Base-by-base conservation (phyloP, 176 grass and related monocot genomes). In the Zea luxurians region DNA sequence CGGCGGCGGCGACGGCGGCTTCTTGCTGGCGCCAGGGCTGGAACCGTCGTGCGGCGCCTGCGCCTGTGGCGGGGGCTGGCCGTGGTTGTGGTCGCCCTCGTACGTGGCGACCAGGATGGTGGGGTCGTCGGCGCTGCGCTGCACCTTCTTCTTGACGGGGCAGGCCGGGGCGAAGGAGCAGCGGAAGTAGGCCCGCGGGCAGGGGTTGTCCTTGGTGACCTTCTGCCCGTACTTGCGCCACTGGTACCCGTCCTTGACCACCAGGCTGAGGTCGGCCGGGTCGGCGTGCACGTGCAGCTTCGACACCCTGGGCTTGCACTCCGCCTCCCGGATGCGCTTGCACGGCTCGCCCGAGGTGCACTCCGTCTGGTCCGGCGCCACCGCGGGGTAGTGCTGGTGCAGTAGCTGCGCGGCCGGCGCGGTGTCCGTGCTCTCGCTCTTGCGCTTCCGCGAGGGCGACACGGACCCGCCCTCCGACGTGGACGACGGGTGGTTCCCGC, bases 161-260 rank as follows among this genome's bases (percentile, higher is more conserved):
- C 94, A 97, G 3, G 80, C 48, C 0, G 94, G 94, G 0, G 91
- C 94, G 41, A 97, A 93, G 0, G 94, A 93, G 77, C 94, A 97
- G 13, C 89, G 80, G 75, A 97, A 97, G 83, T 97, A 97, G 10
- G 94, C 94, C 4, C 94, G 52, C 10, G 94, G 94, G 68, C 82
- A 94, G 8, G 94, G 94, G 74, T 97, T 97, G 77, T 97, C 94
- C 71, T 87, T 92, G 50, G 94, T 97, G 5, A 97, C 94, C 83
- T 97, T 97, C 74, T 97, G 94, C 0, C 94, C 94, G 61, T 97
- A 97, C 78, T 97, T 97, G 67, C 91, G 75, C 94, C 94, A 97
- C 68, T 97, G 94, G 76, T 88, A 94, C 1, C 89, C 94, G 81
- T 97, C 94, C 63, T 87, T 97, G 3, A 97, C 94, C 16, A 93